Evolutionary conservation across 2,329 filamentous ascomycete species (phyloP).

Genomic region (Parasarocladium wereldwijsianum): DNA sequence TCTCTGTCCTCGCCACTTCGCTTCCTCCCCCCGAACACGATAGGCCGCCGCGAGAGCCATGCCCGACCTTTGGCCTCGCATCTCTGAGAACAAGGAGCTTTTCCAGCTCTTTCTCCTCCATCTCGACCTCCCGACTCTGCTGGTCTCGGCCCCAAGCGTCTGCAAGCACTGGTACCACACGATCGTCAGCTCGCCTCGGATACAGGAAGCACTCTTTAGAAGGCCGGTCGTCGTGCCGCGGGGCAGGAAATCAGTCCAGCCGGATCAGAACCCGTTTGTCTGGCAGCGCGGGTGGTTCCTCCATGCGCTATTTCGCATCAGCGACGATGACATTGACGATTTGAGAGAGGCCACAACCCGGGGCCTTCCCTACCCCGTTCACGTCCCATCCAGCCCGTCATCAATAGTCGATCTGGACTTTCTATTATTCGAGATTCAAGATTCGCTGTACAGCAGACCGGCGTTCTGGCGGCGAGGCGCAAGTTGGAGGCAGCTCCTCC

Average conservation of each 20-base stretch:
- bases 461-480: conserved; percentile 3
- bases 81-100: conserved; percentile 3
- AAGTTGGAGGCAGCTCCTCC: conserved; percentile 4
- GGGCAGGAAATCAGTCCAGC: background rate
- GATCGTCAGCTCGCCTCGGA: conserved; percentile 3
- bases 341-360: background rate
- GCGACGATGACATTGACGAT: conserved; percentile 3
- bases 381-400: conserved; percentile 3
- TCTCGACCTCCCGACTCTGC: conserved; percentile 1
- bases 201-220: conserved; percentile 4
- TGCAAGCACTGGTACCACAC: conserved; percentile 3
- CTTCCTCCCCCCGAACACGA: too few species aligned
- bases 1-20: too few species aligned
- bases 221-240: conserved; percentile 3
- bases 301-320: conserved; percentile 4
- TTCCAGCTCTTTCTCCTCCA: background rate
- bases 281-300: conserved; percentile 2
- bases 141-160: conserved; percentile 1
- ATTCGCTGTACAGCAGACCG: background rate
- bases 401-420: conserved; percentile 1
- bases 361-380: conserved; percentile 1
- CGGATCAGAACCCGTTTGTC: conserved; percentile 3
- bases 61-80: conserved; percentile 1
- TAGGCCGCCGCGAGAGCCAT: too few species aligned
- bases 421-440: conserved; percentile 2